Percentiles rank a stretch among this genome's conserved stretches.
Evolutionary conservation across 1,139 yeast genomes (phyloP).

Genomic region (Lodderomyces theae): DNA sequence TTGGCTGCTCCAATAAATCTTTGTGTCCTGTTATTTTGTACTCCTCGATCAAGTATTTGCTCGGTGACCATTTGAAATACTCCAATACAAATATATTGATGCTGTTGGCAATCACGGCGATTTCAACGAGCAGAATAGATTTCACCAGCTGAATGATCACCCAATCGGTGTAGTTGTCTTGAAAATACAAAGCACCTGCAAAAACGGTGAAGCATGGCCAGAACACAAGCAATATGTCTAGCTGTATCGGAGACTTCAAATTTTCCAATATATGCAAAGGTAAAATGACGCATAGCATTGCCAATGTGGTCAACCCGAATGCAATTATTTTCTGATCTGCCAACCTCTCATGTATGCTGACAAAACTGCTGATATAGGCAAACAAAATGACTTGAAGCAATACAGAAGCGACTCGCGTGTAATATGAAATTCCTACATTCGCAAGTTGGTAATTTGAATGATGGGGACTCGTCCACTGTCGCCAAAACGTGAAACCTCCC

Average conservation of each 20-base stretch:
- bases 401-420: conserved; percentile 27
- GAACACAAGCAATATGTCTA: conserved; percentile 34
- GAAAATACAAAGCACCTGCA: conserved; percentile 24
- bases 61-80: conserved; percentile 28
- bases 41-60: conserved; percentile 21
- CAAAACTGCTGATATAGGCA: conserved; percentile 18
- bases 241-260: conserved; percentile 29
- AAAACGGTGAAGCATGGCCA: conserved; percentile 38
- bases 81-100: conserved; percentile 24
- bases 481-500: conserved; percentile 18
- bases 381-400: conserved; percentile 25
- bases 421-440: conserved; percentile 24
- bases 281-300: conserved; percentile 18
- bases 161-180: conserved; percentile 29
- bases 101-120: conserved; percentile 20
- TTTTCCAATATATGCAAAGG: conserved; percentile 46
- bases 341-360: conserved; percentile 22
- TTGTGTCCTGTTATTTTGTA: conserved; percentile 14
- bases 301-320: conserved; percentile 18
- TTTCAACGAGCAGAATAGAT: conserved; percentile 17
- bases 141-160: conserved; percentile 18
- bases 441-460: conserved; percentile 23
- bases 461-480: conserved; percentile 20
- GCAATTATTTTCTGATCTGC: conserved; percentile 24
- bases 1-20: conserved; percentile 33